A percentile compares a stretch with the other conserved stretches of the same genome.
phyloP scores from a whole-genome alignment of 139 green algal species.

The Picochlorum sp. region DNA sequence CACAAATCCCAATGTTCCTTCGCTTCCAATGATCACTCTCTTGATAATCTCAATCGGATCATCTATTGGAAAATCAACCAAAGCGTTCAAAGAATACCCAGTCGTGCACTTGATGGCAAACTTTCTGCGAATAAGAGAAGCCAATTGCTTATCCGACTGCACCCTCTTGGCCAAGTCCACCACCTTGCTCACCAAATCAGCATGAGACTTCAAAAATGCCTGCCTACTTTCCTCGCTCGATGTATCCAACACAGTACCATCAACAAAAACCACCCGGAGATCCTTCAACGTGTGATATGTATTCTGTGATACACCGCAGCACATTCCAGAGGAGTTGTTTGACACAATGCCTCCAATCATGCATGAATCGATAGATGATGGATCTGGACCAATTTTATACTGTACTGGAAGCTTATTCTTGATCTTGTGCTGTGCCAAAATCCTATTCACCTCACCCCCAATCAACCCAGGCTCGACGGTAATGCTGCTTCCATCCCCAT shows the following conservation, averaged over 20 bases:
- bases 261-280: slow-evolving; percentile 86
- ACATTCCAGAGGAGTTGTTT: slow-evolving; percentile 98
- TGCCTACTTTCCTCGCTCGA: slow-evolving; percentile 55
- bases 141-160: slow-evolving; percentile 75
- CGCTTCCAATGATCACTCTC: slow-evolving; percentile 82
- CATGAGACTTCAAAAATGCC: slow-evolving; percentile 70
- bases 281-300: slow-evolving; percentile 94
- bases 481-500: slow-evolving; percentile 81
- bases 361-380: slow-evolving; percentile 88
- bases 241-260: slow-evolving; percentile 93
- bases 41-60: slow-evolving; percentile 97
- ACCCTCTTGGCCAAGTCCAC: slow-evolving; percentile 47
- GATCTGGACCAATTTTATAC: slow-evolving; percentile 98
- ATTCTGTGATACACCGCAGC: slow-evolving; percentile 92
- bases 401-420: slow-evolving; percentile 53
- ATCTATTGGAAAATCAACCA: slow-evolving; percentile 84
- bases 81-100: slow-evolving; percentile 81
- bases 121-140: slow-evolving; percentile 86
- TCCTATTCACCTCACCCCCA: slow-evolving; percentile 84
- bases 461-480: slow-evolving; percentile 94
- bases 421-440: slow-evolving; percentile 59
- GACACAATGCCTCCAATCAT: slow-evolving; percentile 91
- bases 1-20: slow-evolving; percentile 93
- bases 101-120: slow-evolving; percentile 99
- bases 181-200: slow-evolving; percentile 67